Base-by-base conservation (phyloP, 2,329 filamentous ascomycete genomes). In the Clarireedia monteithiana region DNA sequence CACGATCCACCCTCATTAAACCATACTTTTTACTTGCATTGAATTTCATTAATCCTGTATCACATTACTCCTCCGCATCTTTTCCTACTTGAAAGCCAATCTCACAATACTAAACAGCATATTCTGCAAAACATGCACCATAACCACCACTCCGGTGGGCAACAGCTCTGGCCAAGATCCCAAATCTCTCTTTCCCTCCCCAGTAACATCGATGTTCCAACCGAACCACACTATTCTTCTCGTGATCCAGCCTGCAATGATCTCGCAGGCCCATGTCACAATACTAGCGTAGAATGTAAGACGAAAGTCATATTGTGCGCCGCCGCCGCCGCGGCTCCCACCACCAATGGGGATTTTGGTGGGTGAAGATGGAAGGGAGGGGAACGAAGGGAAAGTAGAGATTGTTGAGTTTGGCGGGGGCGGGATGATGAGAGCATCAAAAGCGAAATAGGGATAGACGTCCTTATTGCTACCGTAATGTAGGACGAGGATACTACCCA, bases 71-170 rank as follows among this genome's bases (percentile, higher is more conserved):
- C 1, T 4, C 1, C 6, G 6, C 9, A 17, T 38, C 17, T 6
- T 2, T 2, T 6, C 26, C 20, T 57, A 69, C 54, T 67, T 63
- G 57, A 87, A 86, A 60, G 81, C 77, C 65, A 87, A 70, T 60
- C 83, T 77, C 38, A 86, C 80, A 64, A 87, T 86, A 47, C 81
- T 83, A 71, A 87, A 86, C 55, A 87, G 70, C 84, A 87, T 87
- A 68, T 86, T 87, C 71, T 87, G 84, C 69, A 86, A 66, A 50
- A 86, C 84, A 64, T 87, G 84, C 67, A 86, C 72, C 73, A 82
- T 82, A 23, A 86, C 83, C 23, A 80, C 81, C 20, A 84, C 80
- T 54, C 80, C 81, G 3, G 84, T 85, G 17, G 84, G 84, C 64
- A 87, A 69, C 64, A 87, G 69, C 72, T 86, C 84, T 2, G 84